phyloP scores from a whole-genome alignment of 495 filamentous ascomycete genomes.

The Podospora pseudopauciseta region DNA sequence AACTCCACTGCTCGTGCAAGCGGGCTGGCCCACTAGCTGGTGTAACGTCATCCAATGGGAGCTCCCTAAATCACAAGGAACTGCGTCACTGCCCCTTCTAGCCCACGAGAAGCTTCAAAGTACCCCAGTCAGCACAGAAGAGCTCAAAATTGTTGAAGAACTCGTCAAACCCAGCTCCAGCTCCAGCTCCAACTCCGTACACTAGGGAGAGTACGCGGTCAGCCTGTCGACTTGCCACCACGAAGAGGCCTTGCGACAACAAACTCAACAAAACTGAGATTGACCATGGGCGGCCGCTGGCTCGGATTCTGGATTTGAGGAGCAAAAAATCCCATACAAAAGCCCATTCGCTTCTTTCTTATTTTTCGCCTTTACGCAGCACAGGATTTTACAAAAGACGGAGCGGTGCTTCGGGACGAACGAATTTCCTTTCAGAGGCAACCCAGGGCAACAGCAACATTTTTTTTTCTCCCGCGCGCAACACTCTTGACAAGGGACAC shows the following conservation, averaged over 20 bases:
- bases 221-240: background rate
- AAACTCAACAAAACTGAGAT: background rate
- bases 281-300: slow-evolving; percentile 19
- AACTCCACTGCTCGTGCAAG: background rate
- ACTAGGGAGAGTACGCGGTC: background rate
- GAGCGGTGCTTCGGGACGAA: background rate
- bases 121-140: background rate
- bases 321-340: background rate
- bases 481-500: background rate
- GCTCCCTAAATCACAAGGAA: background rate
- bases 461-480: background rate
- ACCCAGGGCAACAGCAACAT: slow-evolving; percentile 4
- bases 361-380: slow-evolving; percentile 5
- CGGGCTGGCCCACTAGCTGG: background rate
- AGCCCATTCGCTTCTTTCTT: slow-evolving; percentile 2
- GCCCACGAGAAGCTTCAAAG: background rate
- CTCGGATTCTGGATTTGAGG: slow-evolving; percentile 7
- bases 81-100: slow-evolving; percentile 9
- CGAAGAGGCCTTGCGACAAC: background rate
- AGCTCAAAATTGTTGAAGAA: background rate
- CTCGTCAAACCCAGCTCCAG: background rate
- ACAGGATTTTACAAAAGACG: background rate
- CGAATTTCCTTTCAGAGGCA: slow-evolving; percentile 6
- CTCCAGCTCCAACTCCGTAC: background rate
- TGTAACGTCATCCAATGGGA: background rate